Conservation (phyloP, 345 rosid species). For the Murraya koenigii region DNA sequence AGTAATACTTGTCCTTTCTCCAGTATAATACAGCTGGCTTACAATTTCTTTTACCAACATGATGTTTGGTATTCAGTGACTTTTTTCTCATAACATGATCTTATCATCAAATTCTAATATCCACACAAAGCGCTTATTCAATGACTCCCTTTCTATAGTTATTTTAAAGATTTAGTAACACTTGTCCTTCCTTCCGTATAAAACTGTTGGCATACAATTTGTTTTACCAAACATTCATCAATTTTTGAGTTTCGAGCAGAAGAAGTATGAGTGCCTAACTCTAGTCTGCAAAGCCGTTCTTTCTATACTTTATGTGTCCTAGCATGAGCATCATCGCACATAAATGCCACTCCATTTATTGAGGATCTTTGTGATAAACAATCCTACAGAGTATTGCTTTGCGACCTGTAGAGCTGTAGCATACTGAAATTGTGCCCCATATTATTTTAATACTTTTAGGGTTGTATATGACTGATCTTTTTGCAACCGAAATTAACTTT, state of each 20-base stretch:
- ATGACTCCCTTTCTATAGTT: neutral
- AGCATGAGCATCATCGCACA: neutral
- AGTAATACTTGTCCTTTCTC: neutral
- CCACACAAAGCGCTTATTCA: neutral
- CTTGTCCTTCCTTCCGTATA: neutral
- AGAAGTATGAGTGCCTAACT: neutral
- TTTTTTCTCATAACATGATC: neutral
- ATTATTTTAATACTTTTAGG: neutral
- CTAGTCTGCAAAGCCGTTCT: neutral
- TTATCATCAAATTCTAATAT: neutral
- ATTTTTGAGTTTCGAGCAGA: neutral
- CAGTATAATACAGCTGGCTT: neutral
- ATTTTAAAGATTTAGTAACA: neutral
- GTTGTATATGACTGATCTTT: neutral
- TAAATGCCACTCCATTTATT: neutral
- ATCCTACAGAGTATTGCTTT: neutral
- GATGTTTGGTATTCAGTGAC: too few species aligned
- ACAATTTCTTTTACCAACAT: too few species aligned
- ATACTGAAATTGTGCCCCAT: neutral
- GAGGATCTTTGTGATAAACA: neutral
- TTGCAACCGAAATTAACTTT: neutral
- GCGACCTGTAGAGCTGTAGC: neutral
- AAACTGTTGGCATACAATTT: neutral
- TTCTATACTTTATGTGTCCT: neutral
- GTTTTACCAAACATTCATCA: neutral